Percentiles rank a stretch among this genome's conserved stretches.
These are phyloP conservation scores for Zelopaecilomyces penicillatus DNA, from an alignment of 2,329 filamentous ascomycete genomes.

Conservation along the genomic window DNA sequence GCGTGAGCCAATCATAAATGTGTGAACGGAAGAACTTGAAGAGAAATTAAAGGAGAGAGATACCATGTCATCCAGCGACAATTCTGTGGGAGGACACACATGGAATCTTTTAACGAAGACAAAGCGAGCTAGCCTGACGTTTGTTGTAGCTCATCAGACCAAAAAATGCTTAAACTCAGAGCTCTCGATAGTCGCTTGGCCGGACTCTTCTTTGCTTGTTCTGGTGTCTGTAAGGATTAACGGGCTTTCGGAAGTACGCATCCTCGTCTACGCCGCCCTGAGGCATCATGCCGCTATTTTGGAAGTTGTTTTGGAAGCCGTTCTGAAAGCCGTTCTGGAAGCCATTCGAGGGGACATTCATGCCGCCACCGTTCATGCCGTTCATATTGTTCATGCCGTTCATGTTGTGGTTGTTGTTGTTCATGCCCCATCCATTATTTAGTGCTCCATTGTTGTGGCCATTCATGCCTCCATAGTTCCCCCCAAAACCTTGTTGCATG, in stretches of 20 bases:
- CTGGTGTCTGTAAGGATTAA: conserved; percentile 87
- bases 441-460: conserved; percentile 19
- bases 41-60: no score
- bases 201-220: conserved; percentile 71
- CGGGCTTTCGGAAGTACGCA: conserved; percentile 90
- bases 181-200: conserved; percentile 84
- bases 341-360: conserved; percentile 19
- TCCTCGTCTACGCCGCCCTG: conserved; percentile 66
- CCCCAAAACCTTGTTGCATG: conserved; percentile 25
- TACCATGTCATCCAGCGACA: no score
- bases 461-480: conserved; percentile 21
- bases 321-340: conserved; percentile 21
- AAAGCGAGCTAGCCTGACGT: no score
- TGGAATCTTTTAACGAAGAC: no score
- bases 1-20: background rate
- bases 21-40: no score
- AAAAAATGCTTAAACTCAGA: conserved; percentile 35
- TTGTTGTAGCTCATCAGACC: no score
- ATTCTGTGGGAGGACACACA: no score
- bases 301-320: conserved; percentile 24
- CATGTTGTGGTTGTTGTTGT: conserved; percentile 13
- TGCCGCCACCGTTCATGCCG: conserved; percentile 12
- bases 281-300: conserved; percentile 31
- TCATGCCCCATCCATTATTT: conserved; percentile 13
- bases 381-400: conserved; percentile 20